Base-by-base conservation (phyloP, 495 filamentous ascomycete species). In the Penicillium crystallinum region DNA sequence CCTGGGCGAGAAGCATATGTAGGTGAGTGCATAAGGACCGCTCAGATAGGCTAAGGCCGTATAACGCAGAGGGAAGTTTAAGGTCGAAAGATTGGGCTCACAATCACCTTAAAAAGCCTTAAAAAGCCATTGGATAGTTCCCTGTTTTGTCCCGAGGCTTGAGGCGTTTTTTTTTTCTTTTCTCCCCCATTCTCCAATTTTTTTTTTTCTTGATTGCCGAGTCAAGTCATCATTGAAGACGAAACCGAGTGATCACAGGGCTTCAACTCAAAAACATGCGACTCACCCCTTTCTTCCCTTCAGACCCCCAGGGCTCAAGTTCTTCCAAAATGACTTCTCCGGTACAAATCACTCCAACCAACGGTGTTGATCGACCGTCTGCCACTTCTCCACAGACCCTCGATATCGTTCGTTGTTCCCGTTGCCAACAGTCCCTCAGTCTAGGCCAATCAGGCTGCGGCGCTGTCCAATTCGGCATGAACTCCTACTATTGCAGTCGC, bases 401-500 rank as follows among this genome's bases (percentile, higher is more conserved):
- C 56, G 71, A 75, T 34, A 70, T 76, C 46, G 71, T 74, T 49
- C 73, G 74, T 19, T 80, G 77, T 55, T 79, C 75, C 11, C 62
- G 76, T 0, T 80, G 77, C 52, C 74, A 78, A 56, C 69, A 72
- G 53, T 74, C 74, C 3, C 67, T 79, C 58, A 76, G 72, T 40
- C 43, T 77, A 12, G 57, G 62, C 23, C 62, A 63, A 6, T 61
- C 68, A 7, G 64, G 67, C n/a, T 62, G 72, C 36, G 82, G 80
- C 15, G 84, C 83, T 64, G 81, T 90, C 6, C 79, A 80, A 43
- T 85, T 89, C 56, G 84, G 85, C 23, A 85, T 84, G 71, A 89
- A 89, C 58, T 84, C 87, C 46, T 90, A 89, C 67, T 90, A 90
- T 63, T 90, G 87, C 71, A 80, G 77, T 47, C 81, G 85, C 25